Conservation (phyloP, 83 land plant species). For the Picea abies region DNA sequence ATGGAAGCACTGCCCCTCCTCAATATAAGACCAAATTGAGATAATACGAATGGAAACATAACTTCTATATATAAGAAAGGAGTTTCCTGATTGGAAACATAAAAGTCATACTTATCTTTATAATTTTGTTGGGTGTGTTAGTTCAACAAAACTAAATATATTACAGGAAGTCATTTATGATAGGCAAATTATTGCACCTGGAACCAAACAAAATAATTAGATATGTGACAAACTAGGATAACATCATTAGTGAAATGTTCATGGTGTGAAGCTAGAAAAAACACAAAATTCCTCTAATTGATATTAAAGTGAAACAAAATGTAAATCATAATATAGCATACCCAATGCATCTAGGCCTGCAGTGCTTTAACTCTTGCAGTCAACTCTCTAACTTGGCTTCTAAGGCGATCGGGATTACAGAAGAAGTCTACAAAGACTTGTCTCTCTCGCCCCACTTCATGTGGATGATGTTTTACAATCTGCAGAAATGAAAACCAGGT, state of each 20-base stretch:
- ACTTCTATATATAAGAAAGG: too few species aligned
- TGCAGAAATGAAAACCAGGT: slow-evolving; percentile 25
- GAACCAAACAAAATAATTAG: not conserved
- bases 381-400: slow-evolving; percentile 89
- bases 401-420: slow-evolving; percentile 92
- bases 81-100: too few species aligned
- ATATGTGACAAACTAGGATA: not conserved
- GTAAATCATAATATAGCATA: not conserved
- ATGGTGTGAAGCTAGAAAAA: not conserved
- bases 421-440: slow-evolving; percentile 98
- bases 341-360: slow-evolving; percentile 43
- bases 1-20: too few species aligned
- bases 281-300: not conserved
- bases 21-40: too few species aligned
- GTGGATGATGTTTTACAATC: slow-evolving; percentile 97
- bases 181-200: not conserved
- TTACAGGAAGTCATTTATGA: not conserved
- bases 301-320: not conserved
- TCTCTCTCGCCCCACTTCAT: slow-evolving; percentile 91
- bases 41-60: too few species aligned
- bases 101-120: too few species aligned
- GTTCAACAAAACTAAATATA: not conserved
- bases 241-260: not conserved
- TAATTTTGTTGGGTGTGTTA: too few species aligned
- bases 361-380: slow-evolving; percentile 79